Conservation (phyloP, 768 basidiomycete species). For the Leucosporidium yakuticum region DNA sequence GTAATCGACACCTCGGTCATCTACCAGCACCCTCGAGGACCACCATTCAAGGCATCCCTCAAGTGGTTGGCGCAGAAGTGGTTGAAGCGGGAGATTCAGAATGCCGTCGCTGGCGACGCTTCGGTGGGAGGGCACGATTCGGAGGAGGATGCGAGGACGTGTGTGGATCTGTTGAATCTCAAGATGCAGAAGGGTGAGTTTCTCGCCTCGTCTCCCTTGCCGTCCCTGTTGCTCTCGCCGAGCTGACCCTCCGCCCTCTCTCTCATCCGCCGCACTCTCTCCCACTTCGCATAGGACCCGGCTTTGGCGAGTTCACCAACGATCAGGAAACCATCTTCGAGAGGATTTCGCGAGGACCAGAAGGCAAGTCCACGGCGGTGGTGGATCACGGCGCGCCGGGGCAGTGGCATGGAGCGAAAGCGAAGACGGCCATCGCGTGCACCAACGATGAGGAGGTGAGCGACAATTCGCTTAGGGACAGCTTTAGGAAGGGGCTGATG, state of each 20-base stretch:
- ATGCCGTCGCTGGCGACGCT: neutral
- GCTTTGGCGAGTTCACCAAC: constrained; percentile 78
- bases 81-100: constrained; percentile 82
- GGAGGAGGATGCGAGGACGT: constrained; percentile 87
- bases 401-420: constrained; percentile 78
- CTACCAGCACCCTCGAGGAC: constrained; percentile 87
- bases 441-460: constrained; percentile 66
- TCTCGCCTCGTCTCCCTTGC: neutral
- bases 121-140: constrained; percentile 76
- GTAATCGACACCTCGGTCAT: constrained; percentile 87
- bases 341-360: constrained; percentile 56
- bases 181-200: constrained; percentile 65
- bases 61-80: constrained; percentile 97
- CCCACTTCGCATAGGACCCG: constrained; percentile 50
- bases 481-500: neutral
- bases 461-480: neutral
- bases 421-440: constrained; percentile 69
- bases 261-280: too few relatives aligned
- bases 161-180: constrained; percentile 71
- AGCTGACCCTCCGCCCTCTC: neutral
- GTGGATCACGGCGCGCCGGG: constrained; percentile 79
- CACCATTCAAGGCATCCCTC: constrained; percentile 86
- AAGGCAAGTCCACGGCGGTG: constrained; percentile 51
- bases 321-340: constrained; percentile 87
- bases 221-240: neutral